A percentile compares a stretch with the other conserved stretches of the same genome.
phyloP scores from a whole-genome alignment of 179 eudicot genomes.

The Nepenthes alata region DNA sequence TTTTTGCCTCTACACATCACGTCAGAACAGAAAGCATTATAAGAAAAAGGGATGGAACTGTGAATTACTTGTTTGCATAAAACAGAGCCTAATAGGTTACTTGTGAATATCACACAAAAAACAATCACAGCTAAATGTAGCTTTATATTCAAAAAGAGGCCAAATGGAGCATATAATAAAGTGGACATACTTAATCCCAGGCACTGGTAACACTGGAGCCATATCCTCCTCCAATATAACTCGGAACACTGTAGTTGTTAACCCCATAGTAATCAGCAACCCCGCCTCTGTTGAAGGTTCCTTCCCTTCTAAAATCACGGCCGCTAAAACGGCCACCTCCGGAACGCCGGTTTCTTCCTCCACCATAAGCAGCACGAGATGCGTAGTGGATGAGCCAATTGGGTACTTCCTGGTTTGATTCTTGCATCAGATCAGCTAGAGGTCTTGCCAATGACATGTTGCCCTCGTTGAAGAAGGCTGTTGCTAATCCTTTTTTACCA shows the following conservation, averaged over 20 bases:
- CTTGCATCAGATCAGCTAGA: conserved; percentile 83
- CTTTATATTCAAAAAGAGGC: background rate
- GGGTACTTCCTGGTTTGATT: conserved; percentile 90
- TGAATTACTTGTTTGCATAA: background rate
- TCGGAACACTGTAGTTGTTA: conserved; percentile 28
- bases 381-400: conserved; percentile 85
- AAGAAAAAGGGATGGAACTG: background rate
- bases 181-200: conserved; percentile 11
- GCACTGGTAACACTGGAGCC: conserved; percentile 15
- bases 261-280: conserved; percentile 49
- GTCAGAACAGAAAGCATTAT: background rate
- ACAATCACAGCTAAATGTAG: background rate
- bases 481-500: conserved; percentile 84
- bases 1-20: background rate
- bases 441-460: conserved; percentile 63
- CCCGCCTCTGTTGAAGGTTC: conserved; percentile 30
- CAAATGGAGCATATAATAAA: background rate
- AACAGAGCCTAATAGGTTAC: background rate
- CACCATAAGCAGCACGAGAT: conserved; percentile 48
- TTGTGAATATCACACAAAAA: background rate
- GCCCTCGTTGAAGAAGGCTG: conserved; percentile 88
- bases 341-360: conserved; percentile 46
- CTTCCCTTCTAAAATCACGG: conserved; percentile 77
- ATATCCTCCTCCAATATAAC: conserved; percentile 12
- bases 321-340: conserved; percentile 92